phyloP scores from a whole-genome alignment of 768 basidiomycete genomes.

The Mycena polygramma region DNA sequence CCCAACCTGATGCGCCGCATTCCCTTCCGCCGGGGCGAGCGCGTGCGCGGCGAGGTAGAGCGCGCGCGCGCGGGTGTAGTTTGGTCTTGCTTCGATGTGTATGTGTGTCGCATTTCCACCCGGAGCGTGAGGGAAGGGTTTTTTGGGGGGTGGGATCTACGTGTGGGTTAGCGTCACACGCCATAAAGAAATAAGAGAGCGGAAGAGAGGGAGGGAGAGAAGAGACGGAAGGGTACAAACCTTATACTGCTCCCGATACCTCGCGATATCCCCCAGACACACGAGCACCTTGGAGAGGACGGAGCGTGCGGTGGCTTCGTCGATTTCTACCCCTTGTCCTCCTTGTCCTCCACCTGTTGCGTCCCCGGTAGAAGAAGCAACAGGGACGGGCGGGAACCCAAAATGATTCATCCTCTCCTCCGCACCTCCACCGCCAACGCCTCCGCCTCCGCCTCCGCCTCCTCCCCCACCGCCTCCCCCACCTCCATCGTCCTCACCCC shows the following conservation, averaged over 20 bases:
- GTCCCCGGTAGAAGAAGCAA: constrained; percentile 40
- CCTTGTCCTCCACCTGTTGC: constrained; percentile 46
- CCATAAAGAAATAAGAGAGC: no score
- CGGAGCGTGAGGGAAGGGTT: background rate
- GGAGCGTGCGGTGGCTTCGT: constrained; percentile 68
- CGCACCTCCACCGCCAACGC: no score
- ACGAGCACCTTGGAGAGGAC: constrained; percentile 89
- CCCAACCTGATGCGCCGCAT: constrained; percentile 96
- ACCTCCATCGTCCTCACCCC: constrained; percentile 45
- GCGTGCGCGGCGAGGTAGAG: constrained; percentile 86
- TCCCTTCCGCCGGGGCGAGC: constrained; percentile 90
- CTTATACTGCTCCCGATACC: constrained; percentile 92
- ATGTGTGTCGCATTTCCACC: constrained; percentile 53
- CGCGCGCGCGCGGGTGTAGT: constrained; percentile 88
- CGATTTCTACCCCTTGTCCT: constrained; percentile 64
- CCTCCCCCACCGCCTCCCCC: constrained; percentile 52
- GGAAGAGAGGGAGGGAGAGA: no score
- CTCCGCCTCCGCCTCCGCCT: no score
- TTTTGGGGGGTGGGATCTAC: background rate
- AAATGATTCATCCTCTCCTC: constrained; percentile 33
- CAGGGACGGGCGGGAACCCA: constrained; percentile 53
- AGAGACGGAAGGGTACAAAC: constrained; percentile 40
- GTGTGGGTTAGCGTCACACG: no score
- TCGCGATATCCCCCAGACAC: constrained; percentile 93
- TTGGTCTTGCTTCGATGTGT: constrained; percentile 80